Evolutionary conservation across 768 basidiomycete genomes (phyloP).

Genomic region (Kwoniella pini): DNA sequence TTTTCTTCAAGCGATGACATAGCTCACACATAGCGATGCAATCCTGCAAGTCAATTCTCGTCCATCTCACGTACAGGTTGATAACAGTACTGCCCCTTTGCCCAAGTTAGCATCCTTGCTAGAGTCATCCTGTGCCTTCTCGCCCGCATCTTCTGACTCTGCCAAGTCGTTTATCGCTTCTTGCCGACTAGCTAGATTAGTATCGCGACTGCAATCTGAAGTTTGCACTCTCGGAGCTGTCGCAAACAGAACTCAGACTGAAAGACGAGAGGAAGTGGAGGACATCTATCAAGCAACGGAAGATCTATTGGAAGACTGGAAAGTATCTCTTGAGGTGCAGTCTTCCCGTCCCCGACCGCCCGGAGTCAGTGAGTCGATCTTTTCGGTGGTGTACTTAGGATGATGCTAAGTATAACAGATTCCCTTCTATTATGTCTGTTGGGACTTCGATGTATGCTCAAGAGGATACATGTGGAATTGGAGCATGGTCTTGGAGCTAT

Average conservation of each 20-base stretch:
- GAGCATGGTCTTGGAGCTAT: conserved; percentile 27
- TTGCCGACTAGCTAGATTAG: conserved; percentile 24
- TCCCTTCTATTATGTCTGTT: conserved; percentile 26
- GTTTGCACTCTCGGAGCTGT: conserved; percentile 27
- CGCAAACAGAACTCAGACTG: background rate
- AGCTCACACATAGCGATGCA: background rate
- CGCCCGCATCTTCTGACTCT: conserved; percentile 25
- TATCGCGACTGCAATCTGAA: conserved; percentile 23
- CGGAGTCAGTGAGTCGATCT: conserved; percentile 25
- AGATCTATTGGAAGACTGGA: conserved; percentile 19
- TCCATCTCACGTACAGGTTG: conserved; percentile 27
- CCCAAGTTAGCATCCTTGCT: conserved; percentile 25
- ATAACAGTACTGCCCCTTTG: conserved; percentile 24
- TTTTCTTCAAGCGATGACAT: no score
- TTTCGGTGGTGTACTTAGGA: background rate
- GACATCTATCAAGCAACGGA: conserved; percentile 9
- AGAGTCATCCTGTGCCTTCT: conserved; percentile 20
- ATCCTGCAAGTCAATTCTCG: conserved; percentile 26
- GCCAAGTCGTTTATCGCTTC: conserved; percentile 29
- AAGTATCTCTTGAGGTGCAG: background rate
- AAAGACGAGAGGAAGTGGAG: conserved; percentile 21
- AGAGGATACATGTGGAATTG: conserved; percentile 28
- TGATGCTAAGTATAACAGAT: conserved; percentile 7
- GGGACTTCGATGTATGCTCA: conserved; percentile 32
- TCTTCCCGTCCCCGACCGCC: conserved; percentile 4